Base-by-base conservation (phyloP, 176 grass and related monocot species). In the Carex myosuroides region DNA sequence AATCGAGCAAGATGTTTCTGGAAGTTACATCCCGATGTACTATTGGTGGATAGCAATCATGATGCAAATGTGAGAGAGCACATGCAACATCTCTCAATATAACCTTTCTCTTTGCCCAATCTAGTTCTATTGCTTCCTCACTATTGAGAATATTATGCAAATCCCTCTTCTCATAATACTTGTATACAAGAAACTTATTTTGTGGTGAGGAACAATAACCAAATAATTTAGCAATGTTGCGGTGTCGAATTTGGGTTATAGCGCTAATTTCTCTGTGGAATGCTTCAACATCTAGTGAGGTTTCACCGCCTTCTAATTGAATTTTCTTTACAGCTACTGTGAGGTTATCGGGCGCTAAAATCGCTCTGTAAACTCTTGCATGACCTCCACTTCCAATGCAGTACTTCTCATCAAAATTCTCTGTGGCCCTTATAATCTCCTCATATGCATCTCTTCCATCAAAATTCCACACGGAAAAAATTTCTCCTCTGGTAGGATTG, bases 261-360 rank as follows among this genome's bases (percentile, higher is more conserved):
- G 66, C 29, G 0, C 0, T 3, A 3, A 87, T 83, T 32, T 87
- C 79, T 21, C 82, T 87, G 56, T 52, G 9, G 48, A 87, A 87
- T 21, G 54, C 18, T 56, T 65, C 5, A 26, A 12, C 37, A 57
- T 57, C 21, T 8, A 32, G 6, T 44, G 60, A 14, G 11, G 8
- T 64, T 61, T 76, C 85, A 21, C 24, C 13, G 10, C 33, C 53
- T 17, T 3, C 12, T 62, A 18, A 17, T 0, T 74, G 52, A 17
- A 87, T 33, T 64, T 83, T 87, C 55, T 87, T 87, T 13, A 87
- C 55, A 3, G 85, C 79, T 13, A 87, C 12, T 4, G 32, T 44
- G 11, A 81, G 10, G 20, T 22, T 61, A 3, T 70, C 55, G 0
- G 13, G 67, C 20, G 30, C 0, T 13, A 83, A 13, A 22, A 82